Evolutionary conservation across 768 basidiomycete genomes (phyloP).

Genomic region (Russula foetens): DNA sequence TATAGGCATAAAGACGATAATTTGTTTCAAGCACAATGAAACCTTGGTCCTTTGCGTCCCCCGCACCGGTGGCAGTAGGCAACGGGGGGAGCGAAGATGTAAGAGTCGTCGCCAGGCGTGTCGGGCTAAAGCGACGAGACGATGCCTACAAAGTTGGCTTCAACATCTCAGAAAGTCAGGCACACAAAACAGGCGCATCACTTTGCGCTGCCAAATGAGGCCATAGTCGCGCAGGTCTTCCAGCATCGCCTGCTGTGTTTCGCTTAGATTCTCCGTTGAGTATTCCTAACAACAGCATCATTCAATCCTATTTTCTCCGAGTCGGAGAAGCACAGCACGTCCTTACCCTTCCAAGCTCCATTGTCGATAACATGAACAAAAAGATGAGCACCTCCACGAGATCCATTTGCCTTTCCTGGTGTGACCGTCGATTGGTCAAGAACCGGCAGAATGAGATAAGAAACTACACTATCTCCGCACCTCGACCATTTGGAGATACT

Average conservation of each 20-base stretch:
- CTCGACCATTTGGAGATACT: conserved; percentile 83
- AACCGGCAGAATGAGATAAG: background rate
- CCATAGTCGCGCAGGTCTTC: conserved; percentile 93
- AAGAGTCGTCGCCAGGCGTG: conserved; percentile 87
- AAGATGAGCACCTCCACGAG: conserved; percentile 90
- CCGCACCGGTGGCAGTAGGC: conserved; percentile 49
- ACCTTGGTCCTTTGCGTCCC: conserved; percentile 61
- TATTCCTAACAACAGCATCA: conserved; percentile 57
- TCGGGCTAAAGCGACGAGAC: conserved; percentile 84
- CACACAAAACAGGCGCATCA: conserved; percentile 23
- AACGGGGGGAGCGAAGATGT: conserved; percentile 84
- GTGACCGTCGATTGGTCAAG: background rate
- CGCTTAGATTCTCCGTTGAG: conserved; percentile 69
- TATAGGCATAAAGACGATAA: conserved; percentile 97
- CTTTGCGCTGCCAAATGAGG: conserved; percentile 80
- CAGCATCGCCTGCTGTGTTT: conserved; percentile 79
- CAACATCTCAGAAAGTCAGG: background rate
- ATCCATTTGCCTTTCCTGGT: conserved; percentile 81
- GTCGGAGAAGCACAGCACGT: conserved; percentile 7
- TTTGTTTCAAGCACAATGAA: conserved; percentile 98
- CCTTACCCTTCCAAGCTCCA: conserved; percentile 84
- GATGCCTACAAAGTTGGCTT: conserved; percentile 39
- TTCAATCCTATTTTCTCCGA: background rate
- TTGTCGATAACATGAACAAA: conserved; percentile 94
- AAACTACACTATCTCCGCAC: conserved; percentile 35